These are phyloP conservation scores for Syzygium aqueum DNA, from an alignment of 345 rosid genomes.

Conservation along the genomic window DNA sequence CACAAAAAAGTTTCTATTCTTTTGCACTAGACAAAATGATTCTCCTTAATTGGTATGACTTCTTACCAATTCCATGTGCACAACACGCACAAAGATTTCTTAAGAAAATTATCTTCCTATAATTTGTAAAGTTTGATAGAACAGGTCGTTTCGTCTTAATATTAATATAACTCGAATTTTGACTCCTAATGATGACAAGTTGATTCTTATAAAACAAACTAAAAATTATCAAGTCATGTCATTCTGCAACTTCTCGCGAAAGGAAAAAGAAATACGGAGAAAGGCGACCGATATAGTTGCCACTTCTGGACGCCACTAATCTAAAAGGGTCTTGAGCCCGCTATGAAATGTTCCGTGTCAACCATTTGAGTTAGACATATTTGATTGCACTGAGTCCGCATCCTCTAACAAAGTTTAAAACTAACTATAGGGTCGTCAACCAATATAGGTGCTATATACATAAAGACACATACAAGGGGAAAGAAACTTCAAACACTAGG, in stretches of 20 bases:
- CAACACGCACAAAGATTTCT: not conserved
- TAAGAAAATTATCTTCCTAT: not conserved
- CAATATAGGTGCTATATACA: not conserved
- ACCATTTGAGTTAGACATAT: not conserved
- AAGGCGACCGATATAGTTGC: not conserved
- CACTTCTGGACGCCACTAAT: not conserved
- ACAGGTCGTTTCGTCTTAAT: not conserved
- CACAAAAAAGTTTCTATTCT: not conserved
- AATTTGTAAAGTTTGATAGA: not conserved
- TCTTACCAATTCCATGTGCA: not conserved
- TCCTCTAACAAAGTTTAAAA: not conserved
- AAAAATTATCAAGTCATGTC: not conserved
- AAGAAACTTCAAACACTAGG: not conserved
- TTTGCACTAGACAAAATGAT: not conserved
- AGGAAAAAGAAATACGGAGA: not conserved
- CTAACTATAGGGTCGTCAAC: not conserved
- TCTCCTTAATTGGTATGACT: not conserved
- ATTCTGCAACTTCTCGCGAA: not conserved
- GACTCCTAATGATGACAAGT: not conserved
- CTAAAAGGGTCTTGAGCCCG: not conserved
- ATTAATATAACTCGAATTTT: not conserved
- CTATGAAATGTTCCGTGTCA: not conserved
- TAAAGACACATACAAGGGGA: not conserved
- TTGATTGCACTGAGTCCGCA: not conserved
- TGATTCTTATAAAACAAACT: not conserved